phyloP scores from a whole-genome alignment of 2,329 filamentous ascomycete genomes.

The Pseudogymnoascus sp. region DNA sequence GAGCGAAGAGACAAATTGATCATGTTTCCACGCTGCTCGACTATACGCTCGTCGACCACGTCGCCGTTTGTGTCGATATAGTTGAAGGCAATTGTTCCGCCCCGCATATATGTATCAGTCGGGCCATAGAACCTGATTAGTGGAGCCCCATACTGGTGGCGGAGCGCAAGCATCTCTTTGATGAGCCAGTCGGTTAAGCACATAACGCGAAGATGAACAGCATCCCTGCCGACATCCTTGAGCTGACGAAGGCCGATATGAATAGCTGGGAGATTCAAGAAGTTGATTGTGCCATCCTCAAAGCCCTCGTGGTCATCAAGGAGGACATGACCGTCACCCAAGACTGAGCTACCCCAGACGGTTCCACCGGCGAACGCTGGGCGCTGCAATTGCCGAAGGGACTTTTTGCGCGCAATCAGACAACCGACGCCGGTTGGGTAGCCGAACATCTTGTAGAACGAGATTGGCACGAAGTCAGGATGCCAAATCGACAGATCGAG shows the following conservation, averaged over 20 bases:
- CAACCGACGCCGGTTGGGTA: constrained; percentile 37
- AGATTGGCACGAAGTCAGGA: constrained; percentile 34
- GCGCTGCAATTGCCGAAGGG: constrained; percentile 28
- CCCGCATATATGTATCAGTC: constrained; percentile 23
- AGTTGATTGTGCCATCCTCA: constrained; percentile 37
- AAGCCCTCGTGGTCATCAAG: constrained; percentile 28
- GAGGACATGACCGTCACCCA: constrained; percentile 28
- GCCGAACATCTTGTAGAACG: constrained; percentile 38
- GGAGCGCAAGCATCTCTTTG: constrained; percentile 25
- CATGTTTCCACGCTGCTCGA: constrained; percentile 29
- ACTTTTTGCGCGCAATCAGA: constrained; percentile 30
- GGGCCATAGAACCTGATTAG: constrained; percentile 34
- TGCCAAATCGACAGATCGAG: constrained; percentile 31
- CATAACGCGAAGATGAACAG: constrained; percentile 28
- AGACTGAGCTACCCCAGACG: constrained; percentile 29
- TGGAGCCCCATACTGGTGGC: constrained; percentile 29
- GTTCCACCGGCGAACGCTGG: constrained; percentile 38
- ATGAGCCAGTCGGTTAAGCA: constrained; percentile 34
- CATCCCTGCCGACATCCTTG: constrained; percentile 22
- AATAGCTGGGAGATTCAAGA: constrained; percentile 34
- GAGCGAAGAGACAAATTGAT: constrained; percentile 33
- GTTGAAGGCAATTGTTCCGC: constrained; percentile 35
- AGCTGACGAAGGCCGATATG: constrained; percentile 33
- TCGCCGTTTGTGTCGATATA: constrained; percentile 29
- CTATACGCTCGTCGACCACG: constrained; percentile 32